These are phyloP conservation scores for Bruguiera hainesii DNA, from an alignment of 441 rosid species.

Conservation along the genomic window DNA sequence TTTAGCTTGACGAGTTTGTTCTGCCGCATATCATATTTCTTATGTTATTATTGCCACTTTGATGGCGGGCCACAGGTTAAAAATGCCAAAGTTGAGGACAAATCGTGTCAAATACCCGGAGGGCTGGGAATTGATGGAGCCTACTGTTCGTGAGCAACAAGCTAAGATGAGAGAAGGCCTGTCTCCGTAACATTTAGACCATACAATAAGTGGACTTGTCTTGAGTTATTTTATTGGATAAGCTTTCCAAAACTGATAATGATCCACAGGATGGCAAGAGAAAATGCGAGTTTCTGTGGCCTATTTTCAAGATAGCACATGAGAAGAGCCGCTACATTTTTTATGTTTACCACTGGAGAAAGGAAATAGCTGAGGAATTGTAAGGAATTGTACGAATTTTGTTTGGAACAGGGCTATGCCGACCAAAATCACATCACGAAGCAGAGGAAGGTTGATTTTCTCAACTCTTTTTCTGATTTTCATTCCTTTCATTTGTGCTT, in stretches of 20 bases:
- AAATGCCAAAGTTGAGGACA: slow-evolving; percentile 25
- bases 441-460: not conserved
- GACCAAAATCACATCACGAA: not conserved
- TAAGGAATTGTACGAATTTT: too few relatives aligned
- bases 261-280: too few relatives aligned
- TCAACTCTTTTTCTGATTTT: not conserved
- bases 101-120: slow-evolving; percentile 53
- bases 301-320: too few relatives aligned
- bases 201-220: too few relatives aligned
- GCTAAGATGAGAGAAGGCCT: slow-evolving; percentile 67
- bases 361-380: too few relatives aligned
- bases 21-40: too few relatives aligned
- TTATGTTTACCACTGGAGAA: too few relatives aligned
- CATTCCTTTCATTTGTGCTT: not conserved
- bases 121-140: slow-evolving; percentile 68
- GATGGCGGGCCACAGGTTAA: not conserved
- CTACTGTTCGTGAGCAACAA: slow-evolving; percentile 49
- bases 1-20: too few relatives aligned
- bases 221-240: too few relatives aligned
- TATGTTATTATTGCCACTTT: not conserved
- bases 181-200: not conserved
- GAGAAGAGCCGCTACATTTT: too few relatives aligned
- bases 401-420: not conserved
- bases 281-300: too few relatives aligned
- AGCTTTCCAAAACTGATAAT: too few relatives aligned